phyloP scores from a whole-genome alignment of 2,329 filamentous ascomycete genomes.

The Aureobasidium sp. region DNA sequence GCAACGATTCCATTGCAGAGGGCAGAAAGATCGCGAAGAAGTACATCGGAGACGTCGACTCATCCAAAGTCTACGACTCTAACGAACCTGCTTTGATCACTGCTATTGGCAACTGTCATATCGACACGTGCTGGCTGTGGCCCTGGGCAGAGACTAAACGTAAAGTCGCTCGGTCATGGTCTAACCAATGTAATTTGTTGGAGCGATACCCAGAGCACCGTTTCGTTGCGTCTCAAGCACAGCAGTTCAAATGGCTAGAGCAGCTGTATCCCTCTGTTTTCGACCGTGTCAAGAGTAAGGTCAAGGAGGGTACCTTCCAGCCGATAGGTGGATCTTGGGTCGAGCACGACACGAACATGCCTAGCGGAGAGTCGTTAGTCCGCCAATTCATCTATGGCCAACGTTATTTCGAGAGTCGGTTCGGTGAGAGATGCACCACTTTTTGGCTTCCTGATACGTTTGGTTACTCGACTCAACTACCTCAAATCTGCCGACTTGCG shows the following conservation, averaged over 20 bases:
- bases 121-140: slow-evolving; percentile 98
- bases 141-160: slow-evolving; percentile 96
- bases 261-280: slow-evolving; percentile 80
- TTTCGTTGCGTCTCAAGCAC: slow-evolving; percentile 90
- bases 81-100: slow-evolving; percentile 70
- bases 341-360: slow-evolving; percentile 96
- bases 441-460: slow-evolving; percentile 99
- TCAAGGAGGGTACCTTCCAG: slow-evolving; percentile 84
- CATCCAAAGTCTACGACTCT: slow-evolving; percentile 71
- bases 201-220: slow-evolving; percentile 90
- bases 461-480: slow-evolving; percentile 90
- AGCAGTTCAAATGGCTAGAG: slow-evolving; percentile 98
- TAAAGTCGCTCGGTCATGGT: slow-evolving; percentile 93
- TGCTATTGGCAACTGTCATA: slow-evolving; percentile 93
- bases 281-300: slow-evolving; percentile 82
- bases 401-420: slow-evolving; percentile 86
- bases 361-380: slow-evolving; percentile 86
- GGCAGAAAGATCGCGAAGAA: slow-evolving; percentile 74
- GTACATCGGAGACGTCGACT: slow-evolving; percentile 77
- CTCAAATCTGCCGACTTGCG: slow-evolving; percentile 86
- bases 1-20: slow-evolving; percentile 64
- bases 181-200: slow-evolving; percentile 90
- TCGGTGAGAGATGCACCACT: slow-evolving; percentile 78
- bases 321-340: slow-evolving; percentile 98
- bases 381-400: slow-evolving; percentile 95